phyloP scores from a whole-genome alignment of 2,329 filamentous ascomycete species.

The Colletotrichum coccodes region DNA sequence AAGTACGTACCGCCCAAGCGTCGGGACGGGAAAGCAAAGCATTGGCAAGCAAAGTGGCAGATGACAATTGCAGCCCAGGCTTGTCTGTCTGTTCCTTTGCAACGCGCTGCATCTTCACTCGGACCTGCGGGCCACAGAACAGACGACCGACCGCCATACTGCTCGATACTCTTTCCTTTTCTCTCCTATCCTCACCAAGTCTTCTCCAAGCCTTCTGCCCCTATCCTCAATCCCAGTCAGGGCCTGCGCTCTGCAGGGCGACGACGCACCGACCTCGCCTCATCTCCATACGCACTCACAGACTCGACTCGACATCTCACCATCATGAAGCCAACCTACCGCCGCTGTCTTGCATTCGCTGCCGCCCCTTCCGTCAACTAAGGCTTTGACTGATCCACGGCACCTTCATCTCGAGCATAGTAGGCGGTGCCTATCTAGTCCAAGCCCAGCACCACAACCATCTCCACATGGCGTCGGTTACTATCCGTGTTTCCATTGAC shows the following conservation, averaged over 20 bases:
- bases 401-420: slow-evolving; percentile 30
- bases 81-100: background rate
- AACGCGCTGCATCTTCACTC: background rate
- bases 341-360: slow-evolving; percentile 26
- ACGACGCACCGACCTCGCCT: slow-evolving; percentile 28
- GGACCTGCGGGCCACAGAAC: background rate
- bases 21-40: background rate
- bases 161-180: too few species aligned
- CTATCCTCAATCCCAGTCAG: too few species aligned
- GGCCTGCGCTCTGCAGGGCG: too few species aligned
- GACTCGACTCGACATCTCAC: slow-evolving; percentile 12
- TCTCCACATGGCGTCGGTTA: slow-evolving; percentile 22
- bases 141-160: background rate
- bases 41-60: background rate
- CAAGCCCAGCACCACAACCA: slow-evolving; percentile 15
- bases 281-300: slow-evolving; percentile 19
- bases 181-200: background rate
- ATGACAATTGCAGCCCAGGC: background rate
- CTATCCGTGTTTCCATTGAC: background rate
- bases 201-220: background rate
- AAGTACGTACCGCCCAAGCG: slow-evolving; percentile 2
- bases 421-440: slow-evolving; percentile 26
- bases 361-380: slow-evolving; percentile 25
- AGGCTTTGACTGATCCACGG: slow-evolving; percentile 14
- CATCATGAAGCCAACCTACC: slow-evolving; percentile 22